Percentiles rank a stretch among this genome's conserved stretches.
Conservation (phyloP, 176 grass and related monocot genomes). For the Tillandsia leiboldiana region DNA sequence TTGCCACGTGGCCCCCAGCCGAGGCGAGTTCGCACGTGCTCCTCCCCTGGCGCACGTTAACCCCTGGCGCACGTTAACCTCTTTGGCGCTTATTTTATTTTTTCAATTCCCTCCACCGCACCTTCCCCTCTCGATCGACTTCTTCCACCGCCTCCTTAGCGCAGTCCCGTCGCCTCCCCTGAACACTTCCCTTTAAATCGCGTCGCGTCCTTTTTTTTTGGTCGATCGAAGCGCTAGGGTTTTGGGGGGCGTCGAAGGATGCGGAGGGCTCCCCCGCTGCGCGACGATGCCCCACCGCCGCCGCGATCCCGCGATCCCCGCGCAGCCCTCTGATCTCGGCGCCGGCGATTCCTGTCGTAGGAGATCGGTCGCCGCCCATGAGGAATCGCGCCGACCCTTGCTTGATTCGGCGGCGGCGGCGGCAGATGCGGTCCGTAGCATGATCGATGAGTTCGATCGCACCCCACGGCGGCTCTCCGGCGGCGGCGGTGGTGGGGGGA, state of each 20-base stretch:
- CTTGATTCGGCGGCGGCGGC: not conserved
- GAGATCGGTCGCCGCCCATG: not conserved
- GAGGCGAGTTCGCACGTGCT: too few species aligned
- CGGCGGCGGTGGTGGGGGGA: conserved; percentile 17
- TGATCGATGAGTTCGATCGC: conserved; percentile 7
- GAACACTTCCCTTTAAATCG: not conserved
- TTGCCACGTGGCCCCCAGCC: not conserved
- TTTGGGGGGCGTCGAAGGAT: not conserved
- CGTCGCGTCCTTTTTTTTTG: not conserved
- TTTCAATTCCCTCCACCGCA: conserved; percentile 1
- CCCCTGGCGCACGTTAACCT: not conserved
- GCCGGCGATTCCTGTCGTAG: not conserved
- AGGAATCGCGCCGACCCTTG: conserved; percentile 13
- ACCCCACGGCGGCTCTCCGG: not conserved
- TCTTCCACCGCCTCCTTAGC: not conserved
- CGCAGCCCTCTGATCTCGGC: not conserved
- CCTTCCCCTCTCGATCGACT: not conserved
- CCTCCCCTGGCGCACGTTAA: not conserved
- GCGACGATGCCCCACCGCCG: conserved; percentile 17
- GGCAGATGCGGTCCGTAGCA: not conserved
- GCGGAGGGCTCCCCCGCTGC: not conserved
- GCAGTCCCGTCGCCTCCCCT: not conserved
- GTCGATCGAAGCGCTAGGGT: not conserved
- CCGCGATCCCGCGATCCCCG: not conserved
- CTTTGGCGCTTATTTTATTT: not conserved